These are phyloP conservation scores for Aspergillus olivimuriae DNA, from an alignment of 495 filamentous ascomycete genomes.

Conservation along the genomic window DNA sequence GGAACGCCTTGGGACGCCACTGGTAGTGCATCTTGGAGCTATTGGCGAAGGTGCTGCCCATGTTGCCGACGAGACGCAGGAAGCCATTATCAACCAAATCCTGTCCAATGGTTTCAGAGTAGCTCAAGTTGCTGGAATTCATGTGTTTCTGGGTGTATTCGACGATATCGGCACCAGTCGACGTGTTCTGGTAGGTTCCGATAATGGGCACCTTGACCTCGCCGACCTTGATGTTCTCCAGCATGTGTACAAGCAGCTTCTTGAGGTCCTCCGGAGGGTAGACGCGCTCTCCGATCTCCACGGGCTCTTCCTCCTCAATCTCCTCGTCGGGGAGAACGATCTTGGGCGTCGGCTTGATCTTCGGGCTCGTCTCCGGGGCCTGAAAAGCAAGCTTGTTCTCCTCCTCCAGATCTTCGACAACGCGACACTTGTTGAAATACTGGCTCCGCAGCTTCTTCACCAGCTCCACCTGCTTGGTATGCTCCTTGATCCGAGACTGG, in stretches of 20 bases:
- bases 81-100: slow-evolving; percentile 85
- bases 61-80: slow-evolving; percentile 83
- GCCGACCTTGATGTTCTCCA: slow-evolving; percentile 76
- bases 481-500: slow-evolving; percentile 78
- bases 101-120: slow-evolving; percentile 89
- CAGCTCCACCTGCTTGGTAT: slow-evolving; percentile 83
- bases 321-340: slow-evolving; percentile 53
- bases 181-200: slow-evolving; percentile 88
- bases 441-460: slow-evolving; percentile 89
- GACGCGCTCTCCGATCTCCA: slow-evolving; percentile 84
- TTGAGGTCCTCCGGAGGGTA: slow-evolving; percentile 82
- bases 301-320: slow-evolving; percentile 64
- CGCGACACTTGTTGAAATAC: slow-evolving; percentile 98
- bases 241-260: slow-evolving; percentile 80
- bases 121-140: slow-evolving; percentile 73
- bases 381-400: slow-evolving; percentile 98
- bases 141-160: slow-evolving; percentile 89
- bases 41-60: slow-evolving; percentile 94
- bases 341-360: slow-evolving; percentile 46
- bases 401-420: slow-evolving; percentile 94
- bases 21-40: slow-evolving; percentile 96
- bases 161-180: slow-evolving; percentile 84
- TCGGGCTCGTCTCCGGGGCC: slow-evolving; percentile 60
- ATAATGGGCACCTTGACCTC: slow-evolving; percentile 94
- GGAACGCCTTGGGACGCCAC: slow-evolving; percentile 89